Evolutionary conservation across 2,329 filamentous ascomycete species (phyloP).

Genomic region (Coccinonectria pachysandricola): DNA sequence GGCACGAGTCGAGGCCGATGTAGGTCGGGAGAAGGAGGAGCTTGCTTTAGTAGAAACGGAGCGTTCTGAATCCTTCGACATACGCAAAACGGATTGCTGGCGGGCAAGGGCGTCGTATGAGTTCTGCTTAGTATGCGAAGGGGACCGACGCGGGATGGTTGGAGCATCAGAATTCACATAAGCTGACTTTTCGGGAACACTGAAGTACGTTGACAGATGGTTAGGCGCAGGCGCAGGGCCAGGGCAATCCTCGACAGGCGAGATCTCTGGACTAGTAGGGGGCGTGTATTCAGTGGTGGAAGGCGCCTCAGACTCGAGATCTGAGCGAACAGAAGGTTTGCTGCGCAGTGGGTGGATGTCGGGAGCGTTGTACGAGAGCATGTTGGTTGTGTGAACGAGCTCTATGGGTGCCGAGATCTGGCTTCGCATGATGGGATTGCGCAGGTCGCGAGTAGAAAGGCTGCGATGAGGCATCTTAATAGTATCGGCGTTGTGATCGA

Average conservation of each 20-base stretch:
- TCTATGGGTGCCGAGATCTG: slow-evolving; percentile 84
- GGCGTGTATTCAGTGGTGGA: slow-evolving; percentile 47
- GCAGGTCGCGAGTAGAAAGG: slow-evolving; percentile 36
- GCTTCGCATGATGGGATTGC: slow-evolving; percentile 37
- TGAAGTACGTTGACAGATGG: slow-evolving; percentile 58
- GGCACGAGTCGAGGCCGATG: slow-evolving; percentile 44
- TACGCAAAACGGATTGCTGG: slow-evolving; percentile 49
- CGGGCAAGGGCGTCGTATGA: slow-evolving; percentile 64
- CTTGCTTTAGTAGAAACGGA: slow-evolving; percentile 47
- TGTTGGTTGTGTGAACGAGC: slow-evolving; percentile 89
- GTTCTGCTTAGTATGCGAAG: slow-evolving; percentile 82
- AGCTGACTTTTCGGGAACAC: slow-evolving; percentile 36
- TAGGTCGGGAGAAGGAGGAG: slow-evolving; percentile 46
- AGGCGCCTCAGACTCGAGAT: slow-evolving; percentile 62
- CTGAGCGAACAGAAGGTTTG: slow-evolving; percentile 46
- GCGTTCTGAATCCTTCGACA: slow-evolving; percentile 43
- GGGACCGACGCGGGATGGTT: slow-evolving; percentile 64
- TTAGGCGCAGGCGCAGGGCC: slow-evolving; percentile 51
- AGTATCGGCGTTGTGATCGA: slow-evolving; percentile 32
- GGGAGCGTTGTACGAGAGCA: slow-evolving; percentile 89
- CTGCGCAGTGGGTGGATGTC: slow-evolving; percentile 56
- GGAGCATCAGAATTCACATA: slow-evolving; percentile 29
- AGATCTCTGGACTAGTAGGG: slow-evolving; percentile 59
- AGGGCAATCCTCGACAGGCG: slow-evolving; percentile 42
- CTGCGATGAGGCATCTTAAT: slow-evolving; percentile 35